These are phyloP conservation scores for Fusarium bulbicola DNA, from an alignment of 2,329 filamentous ascomycete genomes.

Conservation along the genomic window DNA sequence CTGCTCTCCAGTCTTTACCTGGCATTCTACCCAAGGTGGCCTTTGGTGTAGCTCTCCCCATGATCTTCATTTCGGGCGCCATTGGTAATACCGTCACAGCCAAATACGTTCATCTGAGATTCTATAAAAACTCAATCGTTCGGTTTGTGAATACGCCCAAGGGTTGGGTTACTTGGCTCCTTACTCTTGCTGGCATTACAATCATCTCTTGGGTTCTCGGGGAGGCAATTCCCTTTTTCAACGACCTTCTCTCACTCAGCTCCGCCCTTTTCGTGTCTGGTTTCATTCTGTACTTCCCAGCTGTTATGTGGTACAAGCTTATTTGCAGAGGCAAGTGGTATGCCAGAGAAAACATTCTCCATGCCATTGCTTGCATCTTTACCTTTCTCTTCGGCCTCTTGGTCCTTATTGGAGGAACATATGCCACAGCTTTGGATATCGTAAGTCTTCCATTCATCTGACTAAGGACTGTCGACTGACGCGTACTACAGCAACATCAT, in stretches of 20 bases:
- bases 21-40: conserved; percentile 53
- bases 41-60: conserved; percentile 65
- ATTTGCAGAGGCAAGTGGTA: conserved; percentile 41
- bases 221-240: conserved; percentile 77
- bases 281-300: conserved; percentile 50
- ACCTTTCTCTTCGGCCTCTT: conserved; percentile 29
- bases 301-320: conserved; percentile 53
- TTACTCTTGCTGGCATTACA: conserved; percentile 65
- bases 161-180: conserved; percentile 62
- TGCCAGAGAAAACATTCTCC: conserved; percentile 23
- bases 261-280: conserved; percentile 58
- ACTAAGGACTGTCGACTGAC: neutral
- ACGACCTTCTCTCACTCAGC: conserved; percentile 65
- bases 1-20: conserved; percentile 70
- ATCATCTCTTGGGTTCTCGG: conserved; percentile 55
- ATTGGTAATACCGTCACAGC: conserved; percentile 61
- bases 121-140: conserved; percentile 32
- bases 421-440: conserved; percentile 28
- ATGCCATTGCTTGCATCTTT: conserved; percentile 7
- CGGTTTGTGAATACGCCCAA: conserved; percentile 36
- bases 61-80: conserved; percentile 74
- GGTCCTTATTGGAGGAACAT: conserved; percentile 24
- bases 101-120: conserved; percentile 48
- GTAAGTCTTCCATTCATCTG: neutral
- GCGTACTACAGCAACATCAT: conserved; percentile 1